Evolutionary conservation across 139 green algal genomes (phyloP).

Genomic region (Nannochloris sp.): DNA sequence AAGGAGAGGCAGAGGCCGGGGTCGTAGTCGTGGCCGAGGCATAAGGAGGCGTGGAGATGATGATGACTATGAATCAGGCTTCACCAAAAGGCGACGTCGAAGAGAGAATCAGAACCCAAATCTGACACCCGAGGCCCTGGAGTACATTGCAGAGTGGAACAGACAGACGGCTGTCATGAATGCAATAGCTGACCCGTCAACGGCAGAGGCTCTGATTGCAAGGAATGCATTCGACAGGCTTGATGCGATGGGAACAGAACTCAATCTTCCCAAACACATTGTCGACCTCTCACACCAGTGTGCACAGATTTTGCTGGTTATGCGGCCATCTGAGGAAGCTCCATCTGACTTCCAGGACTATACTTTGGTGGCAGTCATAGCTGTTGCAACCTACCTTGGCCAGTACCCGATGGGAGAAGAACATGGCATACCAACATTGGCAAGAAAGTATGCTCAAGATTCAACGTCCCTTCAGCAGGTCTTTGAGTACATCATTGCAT

Average conservation of each 20-base stretch:
- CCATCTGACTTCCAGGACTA: conserved; percentile 78
- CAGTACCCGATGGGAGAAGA: conserved; percentile 48
- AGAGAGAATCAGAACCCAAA: background rate
- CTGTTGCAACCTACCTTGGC: conserved; percentile 60
- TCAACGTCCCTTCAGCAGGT: conserved; percentile 56
- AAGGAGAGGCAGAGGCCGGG: conserved; percentile 9
- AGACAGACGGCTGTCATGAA: conserved; percentile 54
- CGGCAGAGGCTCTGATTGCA: conserved; percentile 46
- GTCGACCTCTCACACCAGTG: conserved; percentile 57
- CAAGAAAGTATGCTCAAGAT: conserved; percentile 51
- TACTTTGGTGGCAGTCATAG: conserved; percentile 65
- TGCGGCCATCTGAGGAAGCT: conserved; percentile 50
- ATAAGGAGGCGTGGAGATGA: conserved; percentile 11
- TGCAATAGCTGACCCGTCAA: conserved; percentile 40
- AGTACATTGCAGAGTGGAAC: conserved; percentile 33
- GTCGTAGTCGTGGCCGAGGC: conserved; percentile 1
- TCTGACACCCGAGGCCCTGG: conserved; percentile 20
- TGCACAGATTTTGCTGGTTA: conserved; percentile 74
- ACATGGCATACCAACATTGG: conserved; percentile 52
- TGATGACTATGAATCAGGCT: conserved; percentile 1
- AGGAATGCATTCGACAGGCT: conserved; percentile 48
- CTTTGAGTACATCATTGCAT: conserved; percentile 74
- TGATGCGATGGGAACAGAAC: conserved; percentile 34
- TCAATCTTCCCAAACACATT: conserved; percentile 27
- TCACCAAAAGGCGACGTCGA: conserved; percentile 2